Evolutionary conservation across 1,284 basidiomycete genomes (phyloP), one percentile per base, ranked within the genome.

Genomic region (Cutaneotrichosporon spelunceum): DNA sequence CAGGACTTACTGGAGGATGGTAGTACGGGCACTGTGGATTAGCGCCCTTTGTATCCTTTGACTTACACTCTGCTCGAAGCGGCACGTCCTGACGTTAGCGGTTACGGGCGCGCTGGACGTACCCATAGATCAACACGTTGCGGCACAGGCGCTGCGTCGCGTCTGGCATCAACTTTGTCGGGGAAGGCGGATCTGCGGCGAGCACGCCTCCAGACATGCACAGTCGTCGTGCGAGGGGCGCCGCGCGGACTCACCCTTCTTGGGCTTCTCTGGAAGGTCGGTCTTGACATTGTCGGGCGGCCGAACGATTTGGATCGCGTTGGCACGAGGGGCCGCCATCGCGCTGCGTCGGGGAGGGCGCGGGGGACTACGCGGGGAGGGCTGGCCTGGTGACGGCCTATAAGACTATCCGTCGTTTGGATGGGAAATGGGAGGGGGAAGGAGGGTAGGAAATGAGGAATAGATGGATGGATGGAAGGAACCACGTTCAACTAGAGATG

Each of bases 41-140:
- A 44, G 50, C 52, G 16, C 13, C 30, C 21, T 11, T 21, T 9
- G 50, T 3, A 24, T 36, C 5, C 39, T 42, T 42, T 42, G 13
- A 74, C 78, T 70, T 57, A 78, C 77, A 66, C 90, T 90, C 80
- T 89, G 88, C 74, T 93, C 85, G 68, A 84, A 91, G 80, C 88
- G 88, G 81, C 91, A 93, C 61, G 84, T 87, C 56, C 90, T 92
- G 66, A 5, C 62, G 33, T 50, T 55, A 49, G 66, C 30, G 29
- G 23, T 39, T 13, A 36, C 0, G 27, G 24, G 14, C 6, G 27
- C 30, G 30, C 8, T 49, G 47, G 39, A 75, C 83, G 66, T 74
- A 91, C 90, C 91, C 91, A 73, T 92, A 89, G 68, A 93, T 92
- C 76, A 89, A 81, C 59, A 91, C 86, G 82, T 93, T 93, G 74